Evolutionary conservation across 225 moss, liverwort and hornwort genomes (phyloP), one percentile per base, ranked within the genome.

Genomic region (Straminergon stramineum): DNA sequence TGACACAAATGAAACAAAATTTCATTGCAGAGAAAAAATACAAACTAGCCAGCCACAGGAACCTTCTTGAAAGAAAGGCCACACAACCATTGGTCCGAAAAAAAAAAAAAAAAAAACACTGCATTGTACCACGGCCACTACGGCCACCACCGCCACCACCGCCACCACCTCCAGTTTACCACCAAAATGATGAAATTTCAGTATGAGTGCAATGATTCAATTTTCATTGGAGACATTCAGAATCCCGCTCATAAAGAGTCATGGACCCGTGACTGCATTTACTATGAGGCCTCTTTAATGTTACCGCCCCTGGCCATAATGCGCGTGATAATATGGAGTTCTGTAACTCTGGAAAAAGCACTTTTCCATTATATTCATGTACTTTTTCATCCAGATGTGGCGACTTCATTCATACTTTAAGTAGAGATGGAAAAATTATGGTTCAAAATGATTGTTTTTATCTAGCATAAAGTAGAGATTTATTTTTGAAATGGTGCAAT

Each of bases 401-500:
- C 20, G 2, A 52, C 13, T 76, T 32, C 32, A 51, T 51, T 12
- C 7, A 51, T 51, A 31, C 12, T 48, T 19, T 11, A 73, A 43
- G 17, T 0, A 73, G 28, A 73, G 17, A 28, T 73, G 32, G 20
- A 75, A 39, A 32, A 11, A 7, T 31, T 12, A 0, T 48, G 13
- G 5, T 5, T 20, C 4, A 20, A 32, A 24, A 51, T 17, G 2
- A 19, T 75, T 11, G 2, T 51, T 75, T 31, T 75, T 24, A 15
- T 2, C 0, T 24, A 0, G 15, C 8, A 24, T 12, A 4, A 10
- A 30, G 2, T 75, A 48, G 11, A 48, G 18, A 18, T 31, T 75
- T 11, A 7, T 30, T 48, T 48, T 75, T 75, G 48, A 75, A 75
- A 48, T 51, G 51, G 32, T 75, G 51, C 5, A 51, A 20, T 51